Evolutionary conservation across 164 flowering plant species (phyloP).

Genomic region (Macadamia integrifolia): DNA sequence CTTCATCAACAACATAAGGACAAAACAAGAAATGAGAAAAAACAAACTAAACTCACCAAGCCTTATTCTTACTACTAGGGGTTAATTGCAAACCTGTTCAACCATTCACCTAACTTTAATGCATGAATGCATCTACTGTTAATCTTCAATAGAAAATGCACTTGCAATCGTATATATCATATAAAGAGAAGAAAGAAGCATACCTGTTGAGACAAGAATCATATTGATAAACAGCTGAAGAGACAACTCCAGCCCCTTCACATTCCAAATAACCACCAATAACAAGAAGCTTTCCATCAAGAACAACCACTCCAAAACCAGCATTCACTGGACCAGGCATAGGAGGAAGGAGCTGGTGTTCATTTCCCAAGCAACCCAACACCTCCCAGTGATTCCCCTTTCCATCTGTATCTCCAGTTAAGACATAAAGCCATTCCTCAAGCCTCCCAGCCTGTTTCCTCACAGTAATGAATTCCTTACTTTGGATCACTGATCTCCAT

Average conservation of each 20-base stretch:
- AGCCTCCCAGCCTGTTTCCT: slow-evolving; percentile 64
- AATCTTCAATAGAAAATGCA: neutral
- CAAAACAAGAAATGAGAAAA: too few species aligned
- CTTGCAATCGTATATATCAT: neutral
- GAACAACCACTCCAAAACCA: slow-evolving; percentile 68
- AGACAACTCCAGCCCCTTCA: slow-evolving; percentile 42
- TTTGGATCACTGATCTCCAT: slow-evolving; percentile 73
- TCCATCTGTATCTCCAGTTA: slow-evolving; percentile 52
- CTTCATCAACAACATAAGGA: too few species aligned
- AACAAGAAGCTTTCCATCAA: slow-evolving; percentile 82
- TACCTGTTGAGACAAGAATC: slow-evolving; percentile 93
- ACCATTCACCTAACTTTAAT: neutral
- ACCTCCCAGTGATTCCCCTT: slow-evolving; percentile 85
- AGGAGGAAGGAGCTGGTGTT: slow-evolving; percentile 42
- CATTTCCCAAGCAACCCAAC: slow-evolving; percentile 51
- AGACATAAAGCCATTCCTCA: slow-evolving; percentile 88
- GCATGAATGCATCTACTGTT: too few species aligned
- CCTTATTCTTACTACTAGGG: too few species aligned
- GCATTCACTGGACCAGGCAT: slow-evolving; percentile 80
- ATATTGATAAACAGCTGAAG: slow-evolving; percentile 75
- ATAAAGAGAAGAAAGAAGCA: slow-evolving; percentile 5
- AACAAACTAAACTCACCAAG: too few species aligned
- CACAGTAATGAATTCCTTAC: slow-evolving; percentile 75
- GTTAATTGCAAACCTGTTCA: too few species aligned
- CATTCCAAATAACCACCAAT: slow-evolving; percentile 57